phyloP scores from a whole-genome alignment of 768 basidiomycete genomes.

The Cystobasidium ongulense region DNA sequence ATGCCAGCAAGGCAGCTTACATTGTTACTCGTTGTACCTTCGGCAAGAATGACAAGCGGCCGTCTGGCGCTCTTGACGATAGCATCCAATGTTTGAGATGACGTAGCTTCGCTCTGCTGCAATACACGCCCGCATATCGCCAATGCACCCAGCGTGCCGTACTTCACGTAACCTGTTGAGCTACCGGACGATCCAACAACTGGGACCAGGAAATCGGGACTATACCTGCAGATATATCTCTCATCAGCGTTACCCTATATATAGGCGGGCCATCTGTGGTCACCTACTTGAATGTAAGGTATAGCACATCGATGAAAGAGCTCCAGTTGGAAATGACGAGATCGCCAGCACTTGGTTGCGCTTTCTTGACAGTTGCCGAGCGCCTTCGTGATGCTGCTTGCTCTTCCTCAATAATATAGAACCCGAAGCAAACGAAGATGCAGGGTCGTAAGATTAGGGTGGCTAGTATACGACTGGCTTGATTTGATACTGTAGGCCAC shows the following conservation, averaged over 20 bases:
- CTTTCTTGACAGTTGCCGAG: neutral
- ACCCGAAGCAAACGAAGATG: constrained; percentile 9
- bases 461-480: neutral
- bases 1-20: neutral
- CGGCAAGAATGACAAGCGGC: neutral
- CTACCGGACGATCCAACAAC: neutral
- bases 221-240: neutral
- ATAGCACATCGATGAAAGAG: constrained; percentile 13
- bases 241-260: neutral
- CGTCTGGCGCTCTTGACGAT: neutral
- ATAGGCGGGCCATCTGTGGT: neutral
- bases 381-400: neutral
- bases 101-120: neutral
- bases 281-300: neutral
- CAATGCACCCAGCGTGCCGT: neutral
- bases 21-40: constrained; percentile 23
- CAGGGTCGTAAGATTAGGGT: neutral
- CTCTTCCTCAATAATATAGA: constrained; percentile 1
- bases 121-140: neutral
- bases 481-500: neutral
- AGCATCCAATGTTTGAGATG: neutral
- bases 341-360: neutral
- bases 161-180: neutral
- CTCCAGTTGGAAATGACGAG: constrained; percentile 6
- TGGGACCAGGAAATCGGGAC: neutral